Evolutionary conservation across 2,329 filamentous ascomycete species (phyloP).

Genomic region (Ophiosphaerella herpotricha): DNA sequence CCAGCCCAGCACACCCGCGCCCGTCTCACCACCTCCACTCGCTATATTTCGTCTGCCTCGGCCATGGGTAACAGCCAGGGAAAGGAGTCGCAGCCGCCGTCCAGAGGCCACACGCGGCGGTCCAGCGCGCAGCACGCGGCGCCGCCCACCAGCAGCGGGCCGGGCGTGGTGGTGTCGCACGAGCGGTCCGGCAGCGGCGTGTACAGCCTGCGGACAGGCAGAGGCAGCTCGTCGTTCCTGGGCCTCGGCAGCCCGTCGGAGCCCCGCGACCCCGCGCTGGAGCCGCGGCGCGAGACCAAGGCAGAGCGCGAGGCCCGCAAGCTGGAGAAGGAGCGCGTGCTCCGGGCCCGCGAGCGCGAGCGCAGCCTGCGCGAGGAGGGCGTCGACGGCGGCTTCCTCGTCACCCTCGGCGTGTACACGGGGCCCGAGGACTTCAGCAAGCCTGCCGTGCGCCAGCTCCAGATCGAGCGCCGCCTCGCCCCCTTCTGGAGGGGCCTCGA

Average conservation of each 20-base stretch:
- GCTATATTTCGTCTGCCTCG: constrained; percentile 10
- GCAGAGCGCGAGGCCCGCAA: constrained; percentile 88
- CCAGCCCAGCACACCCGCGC: constrained; percentile 3
- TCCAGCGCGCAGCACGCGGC: constrained; percentile 34
- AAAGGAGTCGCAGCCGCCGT: constrained; percentile 51
- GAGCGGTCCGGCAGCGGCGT: constrained; percentile 39
- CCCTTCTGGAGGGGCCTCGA: constrained; percentile 95
- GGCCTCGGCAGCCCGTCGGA: constrained; percentile 58
- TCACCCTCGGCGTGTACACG: constrained; percentile 92
- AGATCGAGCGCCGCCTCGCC: constrained; percentile 92
- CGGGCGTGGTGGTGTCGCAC: constrained; percentile 24
- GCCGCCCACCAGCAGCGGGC: constrained; percentile 34
- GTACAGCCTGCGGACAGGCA: constrained; percentile 54
- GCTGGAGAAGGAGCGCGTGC: constrained; percentile 77
- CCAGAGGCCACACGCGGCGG: constrained; percentile 40
- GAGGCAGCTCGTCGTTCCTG: constrained; percentile 63
- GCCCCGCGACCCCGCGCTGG: constrained; percentile 55
- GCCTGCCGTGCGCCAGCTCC: constrained; percentile 79
- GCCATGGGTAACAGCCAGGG: constrained; percentile 55
- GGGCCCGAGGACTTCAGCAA: constrained; percentile 95
- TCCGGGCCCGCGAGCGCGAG: constrained; percentile 81
- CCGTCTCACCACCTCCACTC: constrained; percentile 17
- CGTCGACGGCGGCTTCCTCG: constrained; percentile 91
- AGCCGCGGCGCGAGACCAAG: constrained; percentile 79
- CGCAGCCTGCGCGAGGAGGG: constrained; percentile 88